These are phyloP conservation scores for Nannochloropsis granulata DNA, from an alignment of 108 stramenopile species.

Conservation along the genomic window DNA sequence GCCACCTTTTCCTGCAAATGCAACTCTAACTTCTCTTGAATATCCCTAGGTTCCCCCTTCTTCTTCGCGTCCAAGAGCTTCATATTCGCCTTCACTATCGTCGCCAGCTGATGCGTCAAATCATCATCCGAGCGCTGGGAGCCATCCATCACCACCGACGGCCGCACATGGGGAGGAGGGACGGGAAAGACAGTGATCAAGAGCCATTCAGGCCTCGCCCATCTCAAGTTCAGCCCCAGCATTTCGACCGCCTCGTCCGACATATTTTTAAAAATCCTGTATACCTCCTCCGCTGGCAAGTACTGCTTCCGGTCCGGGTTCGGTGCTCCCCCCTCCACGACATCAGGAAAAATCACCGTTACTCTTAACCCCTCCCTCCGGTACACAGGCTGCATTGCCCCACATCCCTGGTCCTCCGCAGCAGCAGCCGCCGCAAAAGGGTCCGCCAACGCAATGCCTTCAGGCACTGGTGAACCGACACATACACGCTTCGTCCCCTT, in stretches of 20 bases:
- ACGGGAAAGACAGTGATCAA: slow-evolving; percentile 88
- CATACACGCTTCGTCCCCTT: slow-evolving; percentile 39
- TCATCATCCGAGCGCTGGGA: slow-evolving; percentile 74
- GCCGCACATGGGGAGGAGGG: slow-evolving; percentile 96
- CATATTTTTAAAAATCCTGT: slow-evolving; percentile 76
- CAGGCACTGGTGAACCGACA: slow-evolving; percentile 32
- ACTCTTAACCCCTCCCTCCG: slow-evolving; percentile 61
- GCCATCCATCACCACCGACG: slow-evolving; percentile 62
- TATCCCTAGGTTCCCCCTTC: slow-evolving; percentile 72
- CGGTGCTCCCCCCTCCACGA: slow-evolving; percentile 44
- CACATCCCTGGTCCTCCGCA: background rate
- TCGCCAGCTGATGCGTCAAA: slow-evolving; percentile 88
- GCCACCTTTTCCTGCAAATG: background rate
- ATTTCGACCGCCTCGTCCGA: slow-evolving; percentile 69
- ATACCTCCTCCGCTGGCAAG: slow-evolving; percentile 61
- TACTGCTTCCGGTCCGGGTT: slow-evolving; percentile 80
- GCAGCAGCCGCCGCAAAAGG: background rate
- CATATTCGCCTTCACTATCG: slow-evolving; percentile 86
- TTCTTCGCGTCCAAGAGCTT: slow-evolving; percentile 42
- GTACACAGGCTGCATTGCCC: slow-evolving; percentile 25
- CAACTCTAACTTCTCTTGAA: slow-evolving; percentile 85
- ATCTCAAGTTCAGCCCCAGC: slow-evolving; percentile 74
- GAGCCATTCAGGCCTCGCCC: slow-evolving; percentile 92
- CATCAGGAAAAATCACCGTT: slow-evolving; percentile 64
- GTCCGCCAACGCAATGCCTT: slow-evolving; percentile 55